Evolutionary conservation across 1,139 yeast genomes (phyloP), one percentile per base, ranked within the genome.

Genomic region (Candida glucosophila): DNA sequence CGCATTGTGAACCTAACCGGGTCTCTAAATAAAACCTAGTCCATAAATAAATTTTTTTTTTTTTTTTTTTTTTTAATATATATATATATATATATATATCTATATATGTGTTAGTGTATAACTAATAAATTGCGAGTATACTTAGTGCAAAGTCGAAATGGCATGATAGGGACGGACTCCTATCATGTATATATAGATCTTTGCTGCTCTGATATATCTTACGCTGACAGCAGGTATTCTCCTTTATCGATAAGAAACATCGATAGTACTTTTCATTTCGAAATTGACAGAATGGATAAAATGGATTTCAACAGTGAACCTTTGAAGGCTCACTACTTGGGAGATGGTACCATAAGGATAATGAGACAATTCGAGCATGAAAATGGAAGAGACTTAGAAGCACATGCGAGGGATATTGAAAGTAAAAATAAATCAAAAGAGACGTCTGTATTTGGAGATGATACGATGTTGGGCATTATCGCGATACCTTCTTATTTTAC

Each of bases 401-500:
- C 22, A 6, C n/a, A 14, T 8, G 6, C 19, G 13, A 19, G 12
- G 12, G 9, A 22, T 15, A 15, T 18, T 12, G n/a, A n/a, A n/a
- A n/a, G n/a, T n/a, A 23, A 20, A 12, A 19, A 5, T n/a, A 8
- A 13, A 5, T 7, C 15, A 12, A 17, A 17, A 12, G 14, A 17
- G 9, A 20, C 19, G 17, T 20, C 22, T 5, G 22, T 18, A 17
- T n/a, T 22, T 23, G 75, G 73, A 2, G 80, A 76, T 40, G 76
- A 67, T 19, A 72, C 80, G 1, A 75, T 81, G 55, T 69, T 83
- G 5, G 75, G 93, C 0, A 80, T 88, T 14, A 54, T 86, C 15
- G 90, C 95, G 1, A 77, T 86, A 0, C 97, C 97, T 0, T 76
- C 85, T 4, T 88, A 86, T 47, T 77, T 86, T 48, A 77, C 94